These are phyloP conservation scores for Lecanicillium sp. DNA, from an alignment of 2,329 filamentous ascomycete genomes.

Conservation along the genomic window DNA sequence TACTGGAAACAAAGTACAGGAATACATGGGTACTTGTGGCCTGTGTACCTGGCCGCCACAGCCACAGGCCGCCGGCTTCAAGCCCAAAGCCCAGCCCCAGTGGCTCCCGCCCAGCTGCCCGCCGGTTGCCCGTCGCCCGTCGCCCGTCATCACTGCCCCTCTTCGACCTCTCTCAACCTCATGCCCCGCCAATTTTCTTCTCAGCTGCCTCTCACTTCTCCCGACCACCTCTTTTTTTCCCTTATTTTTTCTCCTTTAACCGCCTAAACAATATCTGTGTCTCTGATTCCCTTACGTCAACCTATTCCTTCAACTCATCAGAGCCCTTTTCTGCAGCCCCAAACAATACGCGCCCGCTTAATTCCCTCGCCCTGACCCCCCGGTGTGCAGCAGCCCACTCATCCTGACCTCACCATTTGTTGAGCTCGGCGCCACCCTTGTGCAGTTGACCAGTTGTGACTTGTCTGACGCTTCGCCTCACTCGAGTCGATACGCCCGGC, in stretches of 20 bases:
- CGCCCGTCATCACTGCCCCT: slow-evolving; percentile 7
- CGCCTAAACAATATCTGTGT: too few relatives aligned
- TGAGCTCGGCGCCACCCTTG: slow-evolving; percentile 5
- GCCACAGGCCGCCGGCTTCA: slow-evolving; percentile 3
- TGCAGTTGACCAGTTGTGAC: too few relatives aligned
- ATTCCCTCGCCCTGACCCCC: neutral
- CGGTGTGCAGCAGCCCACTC: slow-evolving; percentile 1
- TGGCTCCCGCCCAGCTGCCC: neutral
- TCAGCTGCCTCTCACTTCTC: neutral
- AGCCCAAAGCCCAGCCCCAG: neutral
- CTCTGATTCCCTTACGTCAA: too few relatives aligned
- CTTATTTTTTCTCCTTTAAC: too few relatives aligned
- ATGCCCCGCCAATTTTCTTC: slow-evolving; percentile 6
- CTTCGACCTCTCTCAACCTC: slow-evolving; percentile 4
- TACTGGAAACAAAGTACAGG: too few relatives aligned
- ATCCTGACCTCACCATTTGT: slow-evolving; percentile 4
- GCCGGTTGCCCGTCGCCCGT: too few relatives aligned
- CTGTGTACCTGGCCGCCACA: neutral
- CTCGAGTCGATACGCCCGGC: neutral
- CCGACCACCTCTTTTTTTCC: slow-evolving; percentile 1
- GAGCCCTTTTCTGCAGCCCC: neutral
- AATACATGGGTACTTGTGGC: neutral
- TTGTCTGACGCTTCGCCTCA: slow-evolving; percentile 13
- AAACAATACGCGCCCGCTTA: neutral
- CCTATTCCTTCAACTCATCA: slow-evolving; percentile 1